Evolutionary conservation across 495 filamentous ascomycete genomes (phyloP).

Genomic region (Lineolata rhizophorae): DNA sequence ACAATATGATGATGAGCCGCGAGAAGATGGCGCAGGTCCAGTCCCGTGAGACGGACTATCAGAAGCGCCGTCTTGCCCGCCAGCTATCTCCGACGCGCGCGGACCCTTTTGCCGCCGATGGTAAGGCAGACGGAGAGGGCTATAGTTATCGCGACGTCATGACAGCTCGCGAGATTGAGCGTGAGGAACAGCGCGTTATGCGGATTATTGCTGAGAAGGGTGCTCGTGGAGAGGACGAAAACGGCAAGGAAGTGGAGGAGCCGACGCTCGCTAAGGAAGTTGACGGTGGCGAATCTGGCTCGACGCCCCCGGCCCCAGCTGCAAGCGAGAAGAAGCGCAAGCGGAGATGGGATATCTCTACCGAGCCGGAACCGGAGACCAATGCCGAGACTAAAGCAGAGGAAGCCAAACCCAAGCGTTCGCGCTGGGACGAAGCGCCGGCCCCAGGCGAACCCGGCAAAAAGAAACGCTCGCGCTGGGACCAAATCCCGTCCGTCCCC

Average conservation of each 20-base stretch:
- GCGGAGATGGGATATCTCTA: conserved; percentile 74
- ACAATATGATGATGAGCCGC: conserved; percentile 68
- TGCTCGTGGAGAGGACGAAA: conserved; percentile 38
- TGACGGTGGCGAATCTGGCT: conserved; percentile 25
- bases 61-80: conserved; percentile 77
- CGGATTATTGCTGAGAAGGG: conserved; percentile 60
- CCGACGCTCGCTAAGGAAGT: conserved; percentile 48
- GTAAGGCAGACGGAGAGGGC: conserved; percentile 39
- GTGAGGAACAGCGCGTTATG: conserved; percentile 78
- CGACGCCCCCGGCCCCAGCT: conserved; percentile 36
- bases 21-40: conserved; percentile 80
- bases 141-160: conserved; percentile 79
- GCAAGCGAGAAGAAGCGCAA: conserved; percentile 51
- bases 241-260: conserved; percentile 34
- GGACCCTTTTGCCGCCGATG: conserved; percentile 65
- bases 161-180: conserved; percentile 73
- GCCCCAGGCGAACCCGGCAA: conserved; percentile 19
- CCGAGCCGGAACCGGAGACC: conserved; percentile 22
- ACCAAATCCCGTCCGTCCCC: conserved; percentile 52
- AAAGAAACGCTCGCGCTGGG: conserved; percentile 65
- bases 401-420: conserved; percentile 47
- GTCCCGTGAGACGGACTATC: conserved; percentile 90
- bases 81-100: conserved; percentile 65
- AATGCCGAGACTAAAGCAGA: conserved; percentile 24
- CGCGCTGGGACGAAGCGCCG: conserved; percentile 76